Percentiles rank a stretch among this genome's conserved stretches.
phyloP scores from a whole-genome alignment of 257 asterid genomes.

The Salvia splendens region DNA sequence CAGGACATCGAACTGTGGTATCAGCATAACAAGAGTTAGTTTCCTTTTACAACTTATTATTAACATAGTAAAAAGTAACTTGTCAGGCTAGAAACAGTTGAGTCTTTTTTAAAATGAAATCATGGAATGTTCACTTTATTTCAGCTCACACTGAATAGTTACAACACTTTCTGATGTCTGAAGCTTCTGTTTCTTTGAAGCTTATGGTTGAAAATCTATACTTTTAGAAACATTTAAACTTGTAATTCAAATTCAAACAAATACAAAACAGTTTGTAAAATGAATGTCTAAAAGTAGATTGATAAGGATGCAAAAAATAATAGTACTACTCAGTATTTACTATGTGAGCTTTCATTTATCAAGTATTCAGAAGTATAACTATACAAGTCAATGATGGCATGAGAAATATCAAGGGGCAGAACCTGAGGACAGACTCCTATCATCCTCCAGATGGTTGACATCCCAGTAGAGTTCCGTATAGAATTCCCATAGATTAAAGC shows the following conservation, averaged over 20 bases:
- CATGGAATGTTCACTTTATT: conserved; percentile 2
- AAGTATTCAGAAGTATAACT: conserved; percentile 15
- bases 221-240: conserved; percentile 5
- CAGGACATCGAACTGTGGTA: conserved; percentile 78
- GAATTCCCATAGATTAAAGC: conserved; percentile 88
- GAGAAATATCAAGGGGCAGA: conserved; percentile 29
- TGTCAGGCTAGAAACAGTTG: background rate
- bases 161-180: conserved; percentile 1
- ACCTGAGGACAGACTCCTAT: conserved; percentile 99
- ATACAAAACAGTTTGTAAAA: conserved; percentile 1
- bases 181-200: conserved; percentile 11
- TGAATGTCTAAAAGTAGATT: conserved; percentile 1
- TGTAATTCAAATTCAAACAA: conserved; percentile 1
- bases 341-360: conserved; percentile 5
- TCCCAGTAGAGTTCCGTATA: conserved; percentile 74
- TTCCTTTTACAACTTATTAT: conserved; percentile 19
- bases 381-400: conserved; percentile 5
- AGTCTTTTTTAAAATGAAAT: conserved; percentile 6
- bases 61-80: background rate
- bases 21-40: conserved; percentile 26
- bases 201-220: background rate
- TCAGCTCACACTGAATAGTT: conserved; percentile 8
- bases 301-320: conserved; percentile 9
- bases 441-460: conserved; percentile 77
- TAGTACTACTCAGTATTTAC: background rate